These are phyloP conservation scores for Leptographium lundbergii DNA, from an alignment of 2,329 filamentous ascomycete species.

Conservation along the genomic window DNA sequence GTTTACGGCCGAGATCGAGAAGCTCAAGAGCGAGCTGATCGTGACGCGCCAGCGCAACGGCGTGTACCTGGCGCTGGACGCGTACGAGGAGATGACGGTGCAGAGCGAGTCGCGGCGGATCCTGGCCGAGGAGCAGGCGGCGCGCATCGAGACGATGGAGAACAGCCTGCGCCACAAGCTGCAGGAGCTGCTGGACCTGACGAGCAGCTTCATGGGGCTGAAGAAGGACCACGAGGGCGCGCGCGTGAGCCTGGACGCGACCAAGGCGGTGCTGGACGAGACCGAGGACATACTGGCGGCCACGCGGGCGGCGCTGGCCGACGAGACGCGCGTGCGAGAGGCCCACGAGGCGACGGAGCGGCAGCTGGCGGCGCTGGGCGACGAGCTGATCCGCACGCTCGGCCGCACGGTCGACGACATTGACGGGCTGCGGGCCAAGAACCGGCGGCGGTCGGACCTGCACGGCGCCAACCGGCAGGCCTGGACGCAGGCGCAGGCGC, in stretches of 20 bases:
- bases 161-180: slow-evolving; percentile 83
- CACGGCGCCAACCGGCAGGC: slow-evolving; percentile 65
- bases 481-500: slow-evolving; percentile 65
- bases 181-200: slow-evolving; percentile 79
- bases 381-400: slow-evolving; percentile 65
- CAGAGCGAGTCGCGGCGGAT: slow-evolving; percentile 89
- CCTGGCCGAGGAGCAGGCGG: slow-evolving; percentile 80
- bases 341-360: slow-evolving; percentile 80
- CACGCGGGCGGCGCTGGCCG: slow-evolving; percentile 62
- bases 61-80: slow-evolving; percentile 81
- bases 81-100: slow-evolving; percentile 80
- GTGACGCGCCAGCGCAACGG: slow-evolving; percentile 88
- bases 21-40: slow-evolving; percentile 85
- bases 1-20: slow-evolving; percentile 86
- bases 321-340: slow-evolving; percentile 67
- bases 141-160: slow-evolving; percentile 87
- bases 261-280: slow-evolving; percentile 70
- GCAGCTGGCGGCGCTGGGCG: slow-evolving; percentile 60
- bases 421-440: slow-evolving; percentile 70
- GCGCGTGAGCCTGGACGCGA: slow-evolving; percentile 59
- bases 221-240: slow-evolving; percentile 84
- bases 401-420: slow-evolving; percentile 70
- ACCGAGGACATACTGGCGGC: slow-evolving; percentile 73
- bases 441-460: slow-evolving; percentile 72
- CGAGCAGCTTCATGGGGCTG: slow-evolving; percentile 72